Base-by-base conservation (phyloP, 2,329 filamentous ascomycete genomes). In the Pseudocercospora crystallina region DNA sequence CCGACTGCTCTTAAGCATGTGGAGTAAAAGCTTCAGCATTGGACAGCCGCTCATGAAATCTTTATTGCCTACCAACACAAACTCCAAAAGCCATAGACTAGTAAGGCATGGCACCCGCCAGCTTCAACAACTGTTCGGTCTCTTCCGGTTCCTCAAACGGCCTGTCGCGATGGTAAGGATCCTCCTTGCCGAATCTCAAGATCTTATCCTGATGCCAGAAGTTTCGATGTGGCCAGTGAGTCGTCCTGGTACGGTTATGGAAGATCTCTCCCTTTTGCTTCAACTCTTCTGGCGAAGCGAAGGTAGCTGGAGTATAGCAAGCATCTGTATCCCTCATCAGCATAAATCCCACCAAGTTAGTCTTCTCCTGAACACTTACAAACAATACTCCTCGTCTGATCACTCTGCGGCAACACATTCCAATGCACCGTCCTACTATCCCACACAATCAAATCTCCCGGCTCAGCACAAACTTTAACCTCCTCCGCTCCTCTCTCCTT, bases 301-400 rank as follows among this genome's bases (percentile, higher is more conserved):
- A 71, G 34, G 60, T 60, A 1, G 69, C 71, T 3, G 66, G 66
- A 49, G 65, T 67, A 35, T 65, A 66, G 56, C 64, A 68, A n/a
- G 65, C 61, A 44, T 70, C 15, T 61, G 53, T 13, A 61, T 61
- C 35, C 66, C 62, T 11, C 67, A 49, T 31, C 63, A 62, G 32
- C 57, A 56, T 7, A 26, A 26, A 26, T 7, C 20, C 20, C 20
- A 4, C 20, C 4, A 26, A 26, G 20, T 7, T 26, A 3, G 5
- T 62, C 58, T 3, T 64, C 31, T 63, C 59, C 11, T 30, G 61
- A 57, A 54, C 60, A 8, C 61, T 71, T 67, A 59, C 67, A 49
- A 73, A 78, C 59, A 79, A 76, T 52, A 77, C 71, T 0, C 72
- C 74, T 1, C 76, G 65, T 1, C 70, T 59, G 50, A 30, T 43